These are phyloP conservation scores for Cudoniella acicularis DNA, from an alignment of 495 filamentous ascomycete genomes.

Conservation along the genomic window DNA sequence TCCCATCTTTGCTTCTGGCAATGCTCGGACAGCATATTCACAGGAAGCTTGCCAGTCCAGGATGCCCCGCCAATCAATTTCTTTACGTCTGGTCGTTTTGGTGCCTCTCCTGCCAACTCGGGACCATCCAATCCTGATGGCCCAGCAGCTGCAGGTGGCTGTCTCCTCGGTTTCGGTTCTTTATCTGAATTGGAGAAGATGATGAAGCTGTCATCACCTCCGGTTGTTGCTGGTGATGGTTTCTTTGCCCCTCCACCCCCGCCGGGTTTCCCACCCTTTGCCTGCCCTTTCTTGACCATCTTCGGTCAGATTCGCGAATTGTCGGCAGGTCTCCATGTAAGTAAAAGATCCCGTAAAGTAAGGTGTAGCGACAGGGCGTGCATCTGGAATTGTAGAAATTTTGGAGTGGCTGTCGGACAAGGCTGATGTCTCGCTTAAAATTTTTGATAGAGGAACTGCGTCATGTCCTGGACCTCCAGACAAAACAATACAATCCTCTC, in stretches of 20 bases:
- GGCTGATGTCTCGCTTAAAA: conserved; percentile 1
- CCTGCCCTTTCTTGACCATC: conserved; percentile 46
- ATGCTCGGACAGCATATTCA: conserved; percentile 89
- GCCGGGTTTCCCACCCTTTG: conserved; percentile 35
- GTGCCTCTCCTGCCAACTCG: conserved; percentile 46
- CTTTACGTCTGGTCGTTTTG: conserved; percentile 77
- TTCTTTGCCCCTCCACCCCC: conserved; percentile 15
- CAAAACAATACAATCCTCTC: too few species aligned
- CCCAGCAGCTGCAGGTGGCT: conserved; percentile 32
- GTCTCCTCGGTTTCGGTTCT: conserved; percentile 45
- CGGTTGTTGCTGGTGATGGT: conserved; percentile 22
- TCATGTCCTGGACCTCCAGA: too few species aligned
- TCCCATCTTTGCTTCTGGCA: conserved; percentile 95
- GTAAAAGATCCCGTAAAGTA: background rate
- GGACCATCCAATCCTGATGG: conserved; percentile 23
- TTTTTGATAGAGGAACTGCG: background rate
- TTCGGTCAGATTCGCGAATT: conserved; percentile 1
- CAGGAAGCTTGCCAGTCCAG: conserved; percentile 96
- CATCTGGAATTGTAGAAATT: background rate
- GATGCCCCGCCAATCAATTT: conserved; percentile 89
- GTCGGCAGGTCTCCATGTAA: conserved; percentile 15
- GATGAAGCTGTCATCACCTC: conserved; percentile 58
- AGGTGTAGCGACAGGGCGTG: background rate
- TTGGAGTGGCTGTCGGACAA: background rate
- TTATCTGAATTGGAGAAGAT: conserved; percentile 64